Evolutionary conservation across 2,329 filamentous ascomycete species (phyloP).

Genomic region (Paecilomyces dactylethromorphus): DNA sequence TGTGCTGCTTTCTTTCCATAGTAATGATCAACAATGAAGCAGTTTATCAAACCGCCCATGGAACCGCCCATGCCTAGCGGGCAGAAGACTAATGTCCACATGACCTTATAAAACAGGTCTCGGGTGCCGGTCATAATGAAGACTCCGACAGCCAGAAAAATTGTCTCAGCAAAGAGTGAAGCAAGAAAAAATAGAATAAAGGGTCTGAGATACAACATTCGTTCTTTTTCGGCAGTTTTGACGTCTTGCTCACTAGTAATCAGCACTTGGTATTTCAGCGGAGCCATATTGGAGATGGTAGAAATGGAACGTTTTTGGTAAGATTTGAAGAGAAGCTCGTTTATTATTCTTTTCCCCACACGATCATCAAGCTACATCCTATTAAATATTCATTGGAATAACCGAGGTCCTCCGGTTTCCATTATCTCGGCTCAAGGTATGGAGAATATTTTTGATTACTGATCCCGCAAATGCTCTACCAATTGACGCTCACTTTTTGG

Average conservation of each 20-base stretch:
- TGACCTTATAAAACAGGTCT: constrained; percentile 8
- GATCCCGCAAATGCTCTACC: no score
- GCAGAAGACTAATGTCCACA: constrained; percentile 10
- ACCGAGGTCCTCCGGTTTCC: no score
- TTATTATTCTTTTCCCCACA: no score
- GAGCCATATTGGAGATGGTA: no score
- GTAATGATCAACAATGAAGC: constrained; percentile 10
- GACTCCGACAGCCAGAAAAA: not conserved
- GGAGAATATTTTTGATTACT: no score
- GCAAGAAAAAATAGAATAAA: not conserved
- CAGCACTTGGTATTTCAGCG: no score
- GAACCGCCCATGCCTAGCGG: constrained; percentile 9
- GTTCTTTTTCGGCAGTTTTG: not conserved
- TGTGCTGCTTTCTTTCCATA: constrained; percentile 10
- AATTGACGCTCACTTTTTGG: no score
- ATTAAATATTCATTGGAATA: no score
- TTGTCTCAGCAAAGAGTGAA: not conserved
- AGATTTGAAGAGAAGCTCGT: no score
- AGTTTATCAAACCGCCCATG: constrained; percentile 5
- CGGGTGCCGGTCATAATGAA: constrained; percentile 7
- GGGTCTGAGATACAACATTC: not conserved
- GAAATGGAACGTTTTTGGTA: no score
- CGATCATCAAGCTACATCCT: no score
- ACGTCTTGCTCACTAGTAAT: not conserved
- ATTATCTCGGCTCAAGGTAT: no score